Base-by-base conservation (phyloP, 2,329 filamentous ascomycete genomes). In the Monosporascus sp. region DNA sequence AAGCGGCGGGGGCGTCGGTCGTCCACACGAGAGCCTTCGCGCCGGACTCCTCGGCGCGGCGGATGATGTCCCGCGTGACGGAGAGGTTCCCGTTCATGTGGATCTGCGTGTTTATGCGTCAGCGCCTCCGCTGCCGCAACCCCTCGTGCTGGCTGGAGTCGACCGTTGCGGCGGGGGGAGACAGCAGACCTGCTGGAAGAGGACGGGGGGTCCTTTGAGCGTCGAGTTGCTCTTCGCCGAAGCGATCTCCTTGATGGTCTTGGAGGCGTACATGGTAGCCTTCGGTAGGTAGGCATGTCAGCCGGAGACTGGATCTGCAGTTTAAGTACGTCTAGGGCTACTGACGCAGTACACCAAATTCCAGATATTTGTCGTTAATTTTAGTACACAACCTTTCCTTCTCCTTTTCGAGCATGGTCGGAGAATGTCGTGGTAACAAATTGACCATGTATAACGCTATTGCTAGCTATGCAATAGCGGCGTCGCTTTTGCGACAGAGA, bases 321-420 rank as follows among this genome's bases (percentile, higher is more conserved):
- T 44, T 6, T 24, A 17, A 14, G 14, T 11, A 22, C 11, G 3
- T 31, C 28, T 14, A 31, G 28, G 28, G 28, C n/a, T 6, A 17
- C 41, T 44, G 11, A 67, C 66, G 11, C 75, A 69, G 58, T 79
- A 79, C 37, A 79, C 68, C 24, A 24, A 24, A 24, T 24, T 24
- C 6, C 24, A 24, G 24, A 24, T 24, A 24, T 24, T 24, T 3
- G 24, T 24, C 24, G 24, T 24, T 4, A 24, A 24, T 24, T 24
- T 24, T 7, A 24, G 3, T 24, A 24, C 6, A 24, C 3, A 24
- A 24, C 24, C 24, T 24, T 24, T 24, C 24, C 3, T 24, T 24
- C 6, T 24, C 24, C 24, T 24, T 24, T 24, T 24, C 24, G 6
- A 24, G 24, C 24, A 24, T 24, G 24, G 24, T 24, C 24, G 24